Conservation (phyloP, 129 eudicot species). For the Helianthus annuus region HanXRQr2.0-SUNRISE NC_035445.2:60248293-60248792, state of each 20-base stretch:
- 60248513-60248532: background rate
- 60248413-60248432: slow-evolving; percentile 90
- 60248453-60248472: slow-evolving; percentile 90
- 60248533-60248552: background rate
- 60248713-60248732: slow-evolving; percentile 73
- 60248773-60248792: slow-evolving; percentile 78
- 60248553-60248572: background rate
- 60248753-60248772: slow-evolving; percentile 79
- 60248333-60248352: background rate
- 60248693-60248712: slow-evolving; percentile 65
- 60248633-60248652: background rate
- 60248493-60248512: slow-evolving; percentile 57
- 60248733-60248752: slow-evolving; percentile 68
- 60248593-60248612: background rate
- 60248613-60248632: background rate
- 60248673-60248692: slow-evolving; percentile 65
- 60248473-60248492: slow-evolving; percentile 86
- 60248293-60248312: slow-evolving; percentile 64
- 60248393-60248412: slow-evolving; percentile 97
- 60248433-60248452: slow-evolving; percentile 77
- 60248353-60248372: background rate
- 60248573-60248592: background rate
- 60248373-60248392: background rate
- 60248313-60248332: slow-evolving; percentile 49
- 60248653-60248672: background rate